Percentiles rank a stretch among this genome's conserved stretches.
These are phyloP conservation scores for Lachancea meyersii DNA, from an alignment of 805 yeast genomes.

Conservation along the genomic window DNA sequence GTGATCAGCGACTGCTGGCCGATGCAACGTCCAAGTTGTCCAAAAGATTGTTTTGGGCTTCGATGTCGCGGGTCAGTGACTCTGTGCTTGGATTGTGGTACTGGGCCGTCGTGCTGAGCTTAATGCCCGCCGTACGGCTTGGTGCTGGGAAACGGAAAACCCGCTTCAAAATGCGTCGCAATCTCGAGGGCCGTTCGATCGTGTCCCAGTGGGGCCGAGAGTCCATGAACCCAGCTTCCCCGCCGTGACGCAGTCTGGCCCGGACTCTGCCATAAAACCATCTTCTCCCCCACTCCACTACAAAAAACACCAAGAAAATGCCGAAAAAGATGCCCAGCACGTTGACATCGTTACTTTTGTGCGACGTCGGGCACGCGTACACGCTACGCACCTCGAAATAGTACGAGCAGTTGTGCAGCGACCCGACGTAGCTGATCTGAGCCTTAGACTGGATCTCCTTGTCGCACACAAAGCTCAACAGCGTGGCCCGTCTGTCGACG, in stretches of 20 bases:
- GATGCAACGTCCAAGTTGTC: constrained; percentile 32
- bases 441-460: constrained; percentile 63
- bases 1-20: neutral
- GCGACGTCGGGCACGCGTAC: constrained; percentile 80
- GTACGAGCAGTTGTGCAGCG: constrained; percentile 69
- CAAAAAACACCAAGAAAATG: constrained; percentile 39
- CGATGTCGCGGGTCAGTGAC: constrained; percentile 29
- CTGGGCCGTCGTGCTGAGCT: constrained; percentile 10
- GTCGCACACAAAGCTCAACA: constrained; percentile 73
- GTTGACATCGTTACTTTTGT: constrained; percentile 56
- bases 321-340: constrained; percentile 59
- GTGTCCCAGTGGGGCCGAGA: constrained; percentile 36
- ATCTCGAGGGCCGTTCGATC: constrained; percentile 19
- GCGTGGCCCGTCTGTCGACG: constrained; percentile 51
- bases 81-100: constrained; percentile 7
- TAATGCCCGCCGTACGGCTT: constrained; percentile 11
- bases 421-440: constrained; percentile 61
- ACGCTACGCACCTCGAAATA: constrained; percentile 79
- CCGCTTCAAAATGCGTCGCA: constrained; percentile 8
- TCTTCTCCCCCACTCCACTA: constrained; percentile 36
- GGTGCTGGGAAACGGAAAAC: neutral
- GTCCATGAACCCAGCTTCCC: constrained; percentile 14
- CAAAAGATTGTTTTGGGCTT: constrained; percentile 36
- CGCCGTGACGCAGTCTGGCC: constrained; percentile 10
- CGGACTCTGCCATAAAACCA: constrained; percentile 18